Base-by-base conservation (phyloP, 129 eudicot genomes). In the Helianthus tuberosus region DNA sequence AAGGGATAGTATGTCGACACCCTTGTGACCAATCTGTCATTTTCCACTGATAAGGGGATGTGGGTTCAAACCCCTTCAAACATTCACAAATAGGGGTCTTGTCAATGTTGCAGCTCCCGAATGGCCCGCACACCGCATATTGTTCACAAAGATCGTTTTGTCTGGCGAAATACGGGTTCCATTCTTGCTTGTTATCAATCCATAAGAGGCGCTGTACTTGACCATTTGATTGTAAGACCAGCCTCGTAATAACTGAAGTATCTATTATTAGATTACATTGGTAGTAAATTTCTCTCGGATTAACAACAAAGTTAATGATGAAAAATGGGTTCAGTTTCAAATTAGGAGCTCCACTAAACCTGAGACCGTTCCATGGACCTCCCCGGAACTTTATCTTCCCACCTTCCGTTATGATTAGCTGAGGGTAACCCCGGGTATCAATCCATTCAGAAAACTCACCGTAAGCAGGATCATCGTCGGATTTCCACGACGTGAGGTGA, bases 51-150 rank as follows among this genome's bases (percentile, higher is more conserved):
- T 57, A 66, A 2, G 58, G 80, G 62, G 23, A 32, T 44, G 49
- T 79, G 1, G 93, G 89, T 20, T 16, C 66, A 60, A 79, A 88
- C 29, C 77, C 79, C 5, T 49, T 55, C 36, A 88, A 66, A 58
- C 93, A 88, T 1, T 27, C 61, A 55, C 93, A 88, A 4, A 49
- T 23, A 0, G 79, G 85, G 0, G 84, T 17, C 5, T 25, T 47
- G 8, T 15, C 43, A 11, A 75, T 17, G 63, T 82, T 77, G 57
- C 93, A 85, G 47, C 63, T 80, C 8, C 82, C 83, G 78, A 64
- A 57, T 7, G 77, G 32, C 16, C 86, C 82, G 71, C 93, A 88
- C 23, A 35, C 16, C 2, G 69, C 76, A 69, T 85, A 85, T 8
- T 60, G 23, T 48, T 88, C 82, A 63, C 82, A 78, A 1, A 8